Base-by-base conservation (phyloP, 805 yeast genomes). In the Ogataea philodendri region DNA sequence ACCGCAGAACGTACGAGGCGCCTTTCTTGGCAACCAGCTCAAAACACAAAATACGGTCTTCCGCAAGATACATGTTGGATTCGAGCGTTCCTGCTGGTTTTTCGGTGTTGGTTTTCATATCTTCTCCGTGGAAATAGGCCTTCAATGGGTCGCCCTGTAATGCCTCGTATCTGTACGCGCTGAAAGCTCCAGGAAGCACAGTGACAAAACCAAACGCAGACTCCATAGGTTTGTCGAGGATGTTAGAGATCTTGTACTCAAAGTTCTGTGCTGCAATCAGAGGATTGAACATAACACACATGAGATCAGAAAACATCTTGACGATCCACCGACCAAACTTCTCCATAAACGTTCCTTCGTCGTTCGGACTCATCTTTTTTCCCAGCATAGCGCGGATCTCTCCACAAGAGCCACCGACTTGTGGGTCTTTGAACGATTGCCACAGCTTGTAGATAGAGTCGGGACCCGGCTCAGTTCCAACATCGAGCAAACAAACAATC, bases 401-500 rank as follows among this genome's bases (percentile, higher is more conserved):
- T 44, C 97, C 97, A 74, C 97, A 90, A 0, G 97, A 95, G 32
- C 97, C 97, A 9, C 95, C 97, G 19, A 90, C 94, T 41, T 76
- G 76, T 2, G 87, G 82, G 51, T 74, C 75, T 46, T 78, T 69
- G 56, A 90, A 90, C 21, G 89, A 75, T 56, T 81, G 78, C 97
- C 97, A 90, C 37, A 90, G 66, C 52, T 88, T 84, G 60, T 83
- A 89, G 43, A 90, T 80, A 3, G 97, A 83, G 46, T 83, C 85
- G 45, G 81, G 78, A 3, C 86, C 77, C 5, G 97, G 96, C 59
- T 82, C 83, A 1, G 97, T 90, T 54, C 97, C 97, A 17, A 96
- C 95, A 64, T 90, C 97, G 41, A 90, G 66, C 37, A 90, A 66
- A 46, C 85, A 81, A 18, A 93, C 81, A 18, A 88, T 83, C 35